Conservation (phyloP, 2,329 filamentous ascomycete genomes). For the Cadophora malorum region DNA sequence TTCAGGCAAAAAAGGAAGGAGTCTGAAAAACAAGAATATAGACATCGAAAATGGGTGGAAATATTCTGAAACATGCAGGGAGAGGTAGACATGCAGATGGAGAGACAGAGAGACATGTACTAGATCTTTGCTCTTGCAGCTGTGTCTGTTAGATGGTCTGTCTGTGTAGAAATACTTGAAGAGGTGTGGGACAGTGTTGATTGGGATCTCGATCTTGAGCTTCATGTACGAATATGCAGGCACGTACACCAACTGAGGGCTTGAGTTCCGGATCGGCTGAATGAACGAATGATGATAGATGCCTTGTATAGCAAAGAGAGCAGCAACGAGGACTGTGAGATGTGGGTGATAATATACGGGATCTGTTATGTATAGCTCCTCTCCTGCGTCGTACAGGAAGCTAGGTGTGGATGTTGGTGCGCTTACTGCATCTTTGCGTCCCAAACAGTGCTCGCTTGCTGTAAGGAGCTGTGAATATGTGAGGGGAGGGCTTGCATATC, state of each 20-base stretch:
- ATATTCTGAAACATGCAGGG: constrained; percentile 13
- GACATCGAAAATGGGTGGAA: background rate
- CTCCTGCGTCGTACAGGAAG: constrained; percentile 19
- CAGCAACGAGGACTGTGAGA: background rate
- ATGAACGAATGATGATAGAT: constrained; percentile 4
- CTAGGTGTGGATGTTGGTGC: background rate
- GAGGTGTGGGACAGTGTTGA: background rate
- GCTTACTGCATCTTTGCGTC: constrained; percentile 3
- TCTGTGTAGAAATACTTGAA: background rate
- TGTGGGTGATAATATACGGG: constrained; percentile 3
- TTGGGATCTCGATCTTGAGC: background rate
- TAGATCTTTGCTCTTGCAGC: background rate
- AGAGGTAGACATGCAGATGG: background rate
- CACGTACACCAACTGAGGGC: background rate
- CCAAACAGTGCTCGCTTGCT: background rate
- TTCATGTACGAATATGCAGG: background rate
- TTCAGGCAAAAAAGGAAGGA: background rate
- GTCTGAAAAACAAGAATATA: background rate
- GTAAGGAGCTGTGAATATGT: background rate
- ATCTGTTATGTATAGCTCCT: background rate
- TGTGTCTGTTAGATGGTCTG: background rate
- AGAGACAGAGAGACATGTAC: background rate
- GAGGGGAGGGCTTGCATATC: background rate
- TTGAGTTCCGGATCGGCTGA: background rate
- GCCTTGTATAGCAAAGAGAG: background rate